Conservation (phyloP, 495 filamentous ascomycete species). For the Chaetomium tenue region DNA sequence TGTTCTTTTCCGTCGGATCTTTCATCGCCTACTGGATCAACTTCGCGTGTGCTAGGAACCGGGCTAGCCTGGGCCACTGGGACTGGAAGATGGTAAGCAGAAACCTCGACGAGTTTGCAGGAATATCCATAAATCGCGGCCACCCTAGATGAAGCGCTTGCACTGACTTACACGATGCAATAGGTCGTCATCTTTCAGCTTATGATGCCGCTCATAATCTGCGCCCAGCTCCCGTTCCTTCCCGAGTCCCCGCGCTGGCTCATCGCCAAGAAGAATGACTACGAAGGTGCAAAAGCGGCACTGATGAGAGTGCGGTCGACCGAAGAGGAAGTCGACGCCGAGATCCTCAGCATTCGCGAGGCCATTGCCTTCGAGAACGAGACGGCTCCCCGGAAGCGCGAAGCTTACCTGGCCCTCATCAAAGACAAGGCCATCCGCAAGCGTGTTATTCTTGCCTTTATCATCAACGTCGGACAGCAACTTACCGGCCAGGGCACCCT, state of each 20-base stretch:
- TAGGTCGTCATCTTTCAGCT: slow-evolving; percentile 10
- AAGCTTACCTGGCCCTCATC: slow-evolving; percentile 2
- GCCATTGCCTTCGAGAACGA: not conserved
- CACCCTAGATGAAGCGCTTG: too few species aligned
- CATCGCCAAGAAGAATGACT: not conserved
- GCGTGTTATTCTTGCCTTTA: not conserved
- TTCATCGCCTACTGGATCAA: slow-evolving; percentile 15
- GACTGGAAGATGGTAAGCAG: slow-evolving; percentile 15
- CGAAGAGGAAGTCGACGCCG: not conserved
- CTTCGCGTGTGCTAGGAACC: not conserved
- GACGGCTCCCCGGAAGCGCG: not conserved
- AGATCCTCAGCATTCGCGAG: not conserved
- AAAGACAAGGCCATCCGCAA: slow-evolving; percentile 2
- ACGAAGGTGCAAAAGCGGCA: not conserved
- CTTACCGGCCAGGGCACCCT: slow-evolving; percentile 8
- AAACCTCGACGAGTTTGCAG: too few species aligned
- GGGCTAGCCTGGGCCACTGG: not conserved
- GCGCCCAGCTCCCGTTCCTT: slow-evolving; percentile 3
- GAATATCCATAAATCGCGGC: too few species aligned
- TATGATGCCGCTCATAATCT: slow-evolving; percentile 2
- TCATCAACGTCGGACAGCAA: slow-evolving; percentile 11
- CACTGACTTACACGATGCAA: too few species aligned
- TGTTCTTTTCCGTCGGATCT: slow-evolving; percentile 5
- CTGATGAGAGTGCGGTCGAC: not conserved
- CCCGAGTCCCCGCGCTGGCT: slow-evolving; percentile 8